Conservation (phyloP, 495 filamentous ascomycete genomes). For the Lentithecium fluviatile region DNA sequence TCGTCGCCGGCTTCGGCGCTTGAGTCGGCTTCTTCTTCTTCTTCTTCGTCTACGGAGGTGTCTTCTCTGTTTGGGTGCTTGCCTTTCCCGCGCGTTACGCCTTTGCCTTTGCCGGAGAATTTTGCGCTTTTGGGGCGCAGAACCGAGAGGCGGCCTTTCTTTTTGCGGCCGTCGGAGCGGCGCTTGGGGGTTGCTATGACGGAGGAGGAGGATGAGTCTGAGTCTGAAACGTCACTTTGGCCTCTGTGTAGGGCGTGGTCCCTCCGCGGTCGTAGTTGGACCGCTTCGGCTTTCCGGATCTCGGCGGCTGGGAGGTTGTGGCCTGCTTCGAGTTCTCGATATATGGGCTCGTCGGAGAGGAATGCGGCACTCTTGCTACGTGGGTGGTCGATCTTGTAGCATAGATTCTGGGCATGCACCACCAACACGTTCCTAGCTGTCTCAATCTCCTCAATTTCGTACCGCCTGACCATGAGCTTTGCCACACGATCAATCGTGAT, state of each 20-base stretch:
- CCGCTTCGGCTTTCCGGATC: slow-evolving; percentile 10
- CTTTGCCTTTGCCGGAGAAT: slow-evolving; percentile 52
- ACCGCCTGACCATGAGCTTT: slow-evolving; percentile 22
- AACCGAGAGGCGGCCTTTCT: slow-evolving; percentile 43
- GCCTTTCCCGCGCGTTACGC: slow-evolving; percentile 22
- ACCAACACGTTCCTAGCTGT: slow-evolving; percentile 22
- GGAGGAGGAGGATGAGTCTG: background rate
- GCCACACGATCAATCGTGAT: slow-evolving; percentile 23
- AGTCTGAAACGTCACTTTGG: background rate
- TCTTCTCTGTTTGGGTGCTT: slow-evolving; percentile 19
- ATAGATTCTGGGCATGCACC: slow-evolving; percentile 33
- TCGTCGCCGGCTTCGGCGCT: slow-evolving; percentile 7
- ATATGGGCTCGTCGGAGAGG: slow-evolving; percentile 23
- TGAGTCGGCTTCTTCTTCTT: slow-evolving; percentile 31
- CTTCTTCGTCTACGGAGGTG: slow-evolving; percentile 20
- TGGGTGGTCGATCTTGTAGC: slow-evolving; percentile 33
- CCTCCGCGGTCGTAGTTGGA: slow-evolving; percentile 26
- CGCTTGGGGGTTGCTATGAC: slow-evolving; percentile 8
- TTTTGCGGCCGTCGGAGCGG: background rate
- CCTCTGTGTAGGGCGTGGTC: slow-evolving; percentile 15
- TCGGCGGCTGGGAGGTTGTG: slow-evolving; percentile 23
- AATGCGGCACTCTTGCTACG: slow-evolving; percentile 9
- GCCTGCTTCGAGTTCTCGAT: slow-evolving; percentile 18
- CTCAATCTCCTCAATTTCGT: slow-evolving; percentile 25
- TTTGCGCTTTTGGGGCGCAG: slow-evolving; percentile 52